These are phyloP conservation scores for Dendrobium catenatum DNA, from an alignment of 106 monocot genomes.

Conservation along the genomic window DNA sequence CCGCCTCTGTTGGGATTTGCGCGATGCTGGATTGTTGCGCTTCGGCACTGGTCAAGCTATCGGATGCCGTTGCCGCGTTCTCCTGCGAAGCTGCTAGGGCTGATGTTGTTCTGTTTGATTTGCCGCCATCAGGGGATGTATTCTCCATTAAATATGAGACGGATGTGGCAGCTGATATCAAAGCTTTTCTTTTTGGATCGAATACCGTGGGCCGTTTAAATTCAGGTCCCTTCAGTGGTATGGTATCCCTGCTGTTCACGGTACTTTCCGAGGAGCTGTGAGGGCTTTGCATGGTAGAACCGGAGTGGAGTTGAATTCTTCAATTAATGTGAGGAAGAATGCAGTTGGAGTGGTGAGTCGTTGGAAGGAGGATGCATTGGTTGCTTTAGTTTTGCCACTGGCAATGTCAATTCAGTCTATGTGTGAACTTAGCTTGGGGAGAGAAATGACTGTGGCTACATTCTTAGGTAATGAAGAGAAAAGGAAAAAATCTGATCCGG, in stretches of 20 bases:
- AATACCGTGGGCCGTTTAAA: constrained; percentile 47
- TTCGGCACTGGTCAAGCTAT: constrained; percentile 33
- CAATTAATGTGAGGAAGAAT: constrained; percentile 40
- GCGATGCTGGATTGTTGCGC: constrained; percentile 63
- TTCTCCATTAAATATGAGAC: constrained; percentile 66
- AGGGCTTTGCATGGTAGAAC: constrained; percentile 46
- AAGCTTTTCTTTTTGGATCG: constrained; percentile 60
- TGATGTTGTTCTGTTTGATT: constrained; percentile 49
- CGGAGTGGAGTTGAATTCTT: constrained; percentile 60
- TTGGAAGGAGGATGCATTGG: constrained; percentile 44
- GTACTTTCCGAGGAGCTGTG: constrained; percentile 55
- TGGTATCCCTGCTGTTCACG: constrained; percentile 57
- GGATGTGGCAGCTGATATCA: constrained; percentile 68
- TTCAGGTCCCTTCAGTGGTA: constrained; percentile 14
- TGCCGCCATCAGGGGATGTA: constrained; percentile 56
- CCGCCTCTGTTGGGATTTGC: constrained; percentile 29
- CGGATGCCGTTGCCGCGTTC: constrained; percentile 74
- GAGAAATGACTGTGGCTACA: constrained; percentile 22
- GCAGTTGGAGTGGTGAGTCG: constrained; percentile 13
- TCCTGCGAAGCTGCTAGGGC: constrained; percentile 73
- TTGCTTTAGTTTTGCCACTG: constrained; percentile 24
- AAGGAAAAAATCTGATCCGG: constrained; percentile 19
- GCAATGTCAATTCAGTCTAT: constrained; percentile 31
- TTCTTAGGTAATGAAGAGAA: constrained; percentile 24
- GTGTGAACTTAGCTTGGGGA: constrained; percentile 44